These are phyloP conservation scores for Tulasnella sp. DNA, from an alignment of 768 basidiomycete genomes.

Conservation along the genomic window DNA sequence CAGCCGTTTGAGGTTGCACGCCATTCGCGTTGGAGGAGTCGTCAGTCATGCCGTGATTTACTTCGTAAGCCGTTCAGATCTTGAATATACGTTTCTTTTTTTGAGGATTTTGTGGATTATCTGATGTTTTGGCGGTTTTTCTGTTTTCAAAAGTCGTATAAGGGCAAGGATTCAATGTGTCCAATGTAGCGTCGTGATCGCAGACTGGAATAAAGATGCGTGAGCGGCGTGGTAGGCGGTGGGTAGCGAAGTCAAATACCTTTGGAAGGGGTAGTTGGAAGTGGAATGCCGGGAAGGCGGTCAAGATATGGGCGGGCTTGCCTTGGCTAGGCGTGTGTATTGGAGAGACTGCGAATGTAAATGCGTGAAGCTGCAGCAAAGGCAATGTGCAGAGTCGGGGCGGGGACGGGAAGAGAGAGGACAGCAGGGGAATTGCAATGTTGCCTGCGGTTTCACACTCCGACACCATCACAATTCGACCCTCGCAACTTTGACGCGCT, in stretches of 20 bases:
- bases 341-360: conserved; percentile 13
- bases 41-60: conserved; percentile 7
- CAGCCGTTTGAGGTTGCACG: background rate
- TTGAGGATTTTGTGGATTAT: conserved; percentile 9
- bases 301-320: conserved; percentile 4
- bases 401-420: background rate
- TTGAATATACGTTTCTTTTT: conserved; percentile 14
- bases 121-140: conserved; percentile 13
- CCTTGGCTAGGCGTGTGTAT: conserved; percentile 12
- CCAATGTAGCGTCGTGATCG: conserved; percentile 11
- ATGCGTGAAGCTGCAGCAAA: background rate
- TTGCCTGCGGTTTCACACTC: too few relatives aligned
- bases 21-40: conserved; percentile 4
- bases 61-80: background rate
- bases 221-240: background rate
- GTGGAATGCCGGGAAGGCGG: conserved; percentile 10
- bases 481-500: too few relatives aligned
- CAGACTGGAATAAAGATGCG: conserved; percentile 1
- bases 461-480: too few relatives aligned
- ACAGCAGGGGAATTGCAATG: background rate
- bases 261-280: conserved; percentile 13
- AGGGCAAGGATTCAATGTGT: conserved; percentile 2
- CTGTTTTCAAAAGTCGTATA: conserved; percentile 11
- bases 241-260: background rate
- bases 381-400: background rate